Evolutionary conservation across 495 filamentous ascomycete genomes (phyloP), one percentile per base, ranked within the genome.

Genomic region (Chaetomium tenue): DNA sequence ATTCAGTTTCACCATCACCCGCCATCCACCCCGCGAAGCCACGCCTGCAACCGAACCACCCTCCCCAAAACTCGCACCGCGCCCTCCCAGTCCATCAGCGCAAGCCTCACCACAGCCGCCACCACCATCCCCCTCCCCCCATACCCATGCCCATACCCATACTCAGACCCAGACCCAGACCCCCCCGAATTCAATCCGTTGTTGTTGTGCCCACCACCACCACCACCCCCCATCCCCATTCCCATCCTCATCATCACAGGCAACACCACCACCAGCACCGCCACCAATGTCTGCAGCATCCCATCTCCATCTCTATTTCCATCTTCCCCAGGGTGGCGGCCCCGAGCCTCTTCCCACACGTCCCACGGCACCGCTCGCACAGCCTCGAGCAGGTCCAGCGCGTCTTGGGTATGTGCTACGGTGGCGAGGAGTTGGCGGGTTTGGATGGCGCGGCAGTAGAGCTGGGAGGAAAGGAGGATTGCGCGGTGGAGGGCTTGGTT

Each of bases 371-470:
- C 63, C 2, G 7, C 53, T 22, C 52, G 18, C 2, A 63, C 60
- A 0, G 63, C 63, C 15, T 63, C 63, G 15, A 42, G 30, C 39
- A 66, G 3, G 11, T 58, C 63, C 1, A 20, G 9, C 4, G 47
- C 56, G 9, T 66, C 60, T 6, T 52, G 20, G 30, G 28, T 37
- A 44, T 26, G 33, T 37, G 33, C 33, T 1, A 37, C 26, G 55
- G 55, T 5, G 30, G 15, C 7, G 46, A 46, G 7, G 4, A 33
- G 59, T 15, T 46, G 47, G 11, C 67, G 59, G 23, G 25, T 22
- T 8, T 44, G 48, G 0, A 69, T 57, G 5, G 63, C 59, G 11
- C 56, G 59, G 50, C 67, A 69, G 56, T 69, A 69, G 9, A 61
- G 20, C 28, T 66, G 33, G 25, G 63, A 25, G 1, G 63, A 60